Percentiles rank a stretch among this genome's conserved stretches.
These are phyloP conservation scores for Eucalyptus shirleyi DNA, from an alignment of 345 rosid genomes.

Conservation along the genomic window DNA sequence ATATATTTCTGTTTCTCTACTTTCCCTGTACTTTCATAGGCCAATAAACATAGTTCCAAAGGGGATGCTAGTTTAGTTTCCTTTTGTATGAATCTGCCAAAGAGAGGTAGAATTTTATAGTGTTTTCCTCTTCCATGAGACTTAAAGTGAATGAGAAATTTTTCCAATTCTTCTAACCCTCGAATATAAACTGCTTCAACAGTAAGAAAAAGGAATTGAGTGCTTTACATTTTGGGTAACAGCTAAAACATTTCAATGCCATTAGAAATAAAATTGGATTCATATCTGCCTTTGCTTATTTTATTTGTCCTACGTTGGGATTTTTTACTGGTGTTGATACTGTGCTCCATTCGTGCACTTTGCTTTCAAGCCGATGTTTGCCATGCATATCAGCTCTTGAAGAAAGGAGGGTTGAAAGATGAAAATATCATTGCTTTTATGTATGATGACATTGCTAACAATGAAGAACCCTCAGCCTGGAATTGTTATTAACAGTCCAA, in stretches of 20 bases:
- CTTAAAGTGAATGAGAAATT: no score
- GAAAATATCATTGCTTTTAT: slow-evolving; percentile 85
- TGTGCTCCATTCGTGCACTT: background rate
- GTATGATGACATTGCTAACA: slow-evolving; percentile 82
- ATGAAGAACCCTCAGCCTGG: slow-evolving; percentile 76
- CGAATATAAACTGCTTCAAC: no score
- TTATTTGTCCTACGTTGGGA: background rate
- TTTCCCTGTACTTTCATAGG: background rate
- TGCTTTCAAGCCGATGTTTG: slow-evolving; percentile 60
- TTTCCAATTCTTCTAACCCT: no score
- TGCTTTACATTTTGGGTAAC: background rate
- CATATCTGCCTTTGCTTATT: background rate
- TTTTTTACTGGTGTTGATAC: background rate
- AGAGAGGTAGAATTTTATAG: no score
- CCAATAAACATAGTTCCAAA: background rate
- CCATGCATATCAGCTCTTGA: slow-evolving; percentile 90
- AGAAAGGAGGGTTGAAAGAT: slow-evolving; percentile 80
- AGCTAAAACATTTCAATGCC: background rate
- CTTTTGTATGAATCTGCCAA: background rate
- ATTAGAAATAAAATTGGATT: background rate
- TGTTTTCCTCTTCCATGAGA: no score
- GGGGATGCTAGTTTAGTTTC: background rate
- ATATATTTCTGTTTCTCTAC: background rate
- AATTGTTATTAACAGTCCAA: slow-evolving; percentile 58
- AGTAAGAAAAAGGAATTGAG: no score